Conservation (phyloP, 768 basidiomycete genomes). For the Suillus plorans region DNA sequence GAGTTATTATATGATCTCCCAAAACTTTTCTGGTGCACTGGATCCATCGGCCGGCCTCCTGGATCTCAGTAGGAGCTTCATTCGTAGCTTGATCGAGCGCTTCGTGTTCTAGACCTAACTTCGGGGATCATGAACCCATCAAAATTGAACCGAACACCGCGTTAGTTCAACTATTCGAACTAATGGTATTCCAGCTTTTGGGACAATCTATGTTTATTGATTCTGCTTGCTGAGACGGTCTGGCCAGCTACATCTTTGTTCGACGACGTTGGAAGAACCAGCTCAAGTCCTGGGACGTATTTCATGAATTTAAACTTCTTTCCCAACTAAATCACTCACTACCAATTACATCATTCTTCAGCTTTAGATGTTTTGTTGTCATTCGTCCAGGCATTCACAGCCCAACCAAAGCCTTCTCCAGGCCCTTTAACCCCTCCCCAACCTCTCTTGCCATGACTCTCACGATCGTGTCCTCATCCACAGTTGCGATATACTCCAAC, state of each 20-base stretch:
- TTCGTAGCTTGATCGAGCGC: not conserved
- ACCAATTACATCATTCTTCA: not conserved
- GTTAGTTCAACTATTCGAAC: not conserved
- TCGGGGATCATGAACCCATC: not conserved
- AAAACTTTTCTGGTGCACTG: not conserved
- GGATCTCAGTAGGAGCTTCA: not conserved
- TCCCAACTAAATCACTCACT: not conserved
- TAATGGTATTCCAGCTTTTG: not conserved
- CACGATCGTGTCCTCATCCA: conserved; percentile 72
- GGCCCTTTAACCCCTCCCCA: conserved; percentile 49
- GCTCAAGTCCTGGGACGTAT: not conserved
- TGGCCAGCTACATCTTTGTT: no score
- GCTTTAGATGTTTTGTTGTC: not conserved
- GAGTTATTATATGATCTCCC: not conserved
- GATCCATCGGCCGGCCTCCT: not conserved
- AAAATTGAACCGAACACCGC: not conserved
- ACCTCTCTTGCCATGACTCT: conserved; percentile 78
- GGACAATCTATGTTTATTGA: not conserved
- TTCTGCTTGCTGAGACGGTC: not conserved
- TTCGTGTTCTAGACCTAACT: not conserved
- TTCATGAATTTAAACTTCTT: not conserved
- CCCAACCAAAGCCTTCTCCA: conserved; percentile 46
- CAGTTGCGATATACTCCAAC: conserved; percentile 64
- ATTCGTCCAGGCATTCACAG: conserved; percentile 17
- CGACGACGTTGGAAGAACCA: no score